Evolutionary conservation across 306 rosid species (phyloP).

Genomic region (Echinosophora koreensis): DNA sequence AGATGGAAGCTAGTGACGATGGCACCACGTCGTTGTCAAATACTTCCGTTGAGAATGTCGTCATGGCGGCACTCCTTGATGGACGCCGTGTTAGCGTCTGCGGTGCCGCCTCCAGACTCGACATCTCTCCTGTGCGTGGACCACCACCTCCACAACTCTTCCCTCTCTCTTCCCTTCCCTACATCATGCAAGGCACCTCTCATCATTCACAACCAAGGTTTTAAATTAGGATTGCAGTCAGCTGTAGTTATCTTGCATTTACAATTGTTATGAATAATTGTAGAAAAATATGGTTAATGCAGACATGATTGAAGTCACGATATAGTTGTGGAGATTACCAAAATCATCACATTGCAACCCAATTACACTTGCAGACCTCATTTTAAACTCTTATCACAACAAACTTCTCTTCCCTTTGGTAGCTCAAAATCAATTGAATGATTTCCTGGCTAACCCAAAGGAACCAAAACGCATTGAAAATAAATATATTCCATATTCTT

Average conservation of each 20-base stretch:
- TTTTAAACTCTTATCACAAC: too few species aligned
- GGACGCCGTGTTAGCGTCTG: slow-evolving; percentile 75
- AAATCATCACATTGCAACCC: too few species aligned
- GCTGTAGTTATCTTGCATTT: too few species aligned
- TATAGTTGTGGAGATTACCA: too few species aligned
- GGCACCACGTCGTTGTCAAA: slow-evolving; percentile 96
- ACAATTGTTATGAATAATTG: too few species aligned
- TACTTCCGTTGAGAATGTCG: slow-evolving; percentile 88
- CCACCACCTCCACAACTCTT: slow-evolving; percentile 27
- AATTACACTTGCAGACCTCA: too few species aligned
- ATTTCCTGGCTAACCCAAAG: too few species aligned
- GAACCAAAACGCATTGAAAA: not conserved
- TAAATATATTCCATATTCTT: not conserved
- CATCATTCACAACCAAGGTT: too few species aligned
- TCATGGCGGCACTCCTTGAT: slow-evolving; percentile 83
- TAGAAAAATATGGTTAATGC: too few species aligned
- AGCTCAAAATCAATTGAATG: not conserved
- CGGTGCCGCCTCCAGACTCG: slow-evolving; percentile 61
- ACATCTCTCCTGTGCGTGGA: slow-evolving; percentile 54
- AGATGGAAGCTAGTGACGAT: slow-evolving; percentile 82
- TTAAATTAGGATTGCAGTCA: too few species aligned
- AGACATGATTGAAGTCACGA: too few species aligned
- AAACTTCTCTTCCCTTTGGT: not conserved
- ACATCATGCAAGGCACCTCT: not conserved
- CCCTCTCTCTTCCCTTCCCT: not conserved